Base-by-base conservation (phyloP, 2,329 filamentous ascomycete genomes). In the Gnomoniopsis sp. region DNA sequence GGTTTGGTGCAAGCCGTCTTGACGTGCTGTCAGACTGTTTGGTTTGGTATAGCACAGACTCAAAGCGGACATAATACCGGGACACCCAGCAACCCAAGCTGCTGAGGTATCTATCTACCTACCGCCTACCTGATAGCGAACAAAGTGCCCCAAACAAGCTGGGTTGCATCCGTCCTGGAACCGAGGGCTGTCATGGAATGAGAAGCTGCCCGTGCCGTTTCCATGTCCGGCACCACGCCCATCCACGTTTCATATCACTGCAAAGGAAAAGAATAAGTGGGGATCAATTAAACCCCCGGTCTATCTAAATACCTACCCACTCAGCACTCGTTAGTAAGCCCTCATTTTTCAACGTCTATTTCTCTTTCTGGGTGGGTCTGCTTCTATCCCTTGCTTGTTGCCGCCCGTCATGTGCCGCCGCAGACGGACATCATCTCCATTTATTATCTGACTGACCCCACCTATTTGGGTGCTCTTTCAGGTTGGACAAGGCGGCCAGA, bases 241-340 rank as follows among this genome's bases (percentile, higher is more conserved):
- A 15, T 41, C 36, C 36, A 41, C 36, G 36, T 41, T 41, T 41
- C 36, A 41, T 41, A n/a, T 41, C 36, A 41, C 36, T n/a, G 36
- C 17, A 41, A 41, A 41, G 36, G 12, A 41, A 41, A 41, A n/a
- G 19, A 22, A 34, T n/a, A n/a, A 41, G 7, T 33, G 50, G 53
- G 23, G 26, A 55, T 61, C 59, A 61, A 61, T 59, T 61, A 61
- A 61, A 49, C 22, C 49, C 59, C 59, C 59, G 58, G 55, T 53
- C 55, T 38, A 51, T 22, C n/a, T 15, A n/a, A 23, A 48, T 44
- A 48, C 49, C 36, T 41, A 19, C 33, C 43, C 17, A 10, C 17
- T 36, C 41, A 30, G 26, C n/a, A 21, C 49, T 53, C 33, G 26
- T 30, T 8, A 30, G 26, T 30, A 30, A 47, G 47, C 55, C 33